phyloP scores from a whole-genome alignment of 164 flowering plant species.

The Dillenia suffruticosa region DNA sequence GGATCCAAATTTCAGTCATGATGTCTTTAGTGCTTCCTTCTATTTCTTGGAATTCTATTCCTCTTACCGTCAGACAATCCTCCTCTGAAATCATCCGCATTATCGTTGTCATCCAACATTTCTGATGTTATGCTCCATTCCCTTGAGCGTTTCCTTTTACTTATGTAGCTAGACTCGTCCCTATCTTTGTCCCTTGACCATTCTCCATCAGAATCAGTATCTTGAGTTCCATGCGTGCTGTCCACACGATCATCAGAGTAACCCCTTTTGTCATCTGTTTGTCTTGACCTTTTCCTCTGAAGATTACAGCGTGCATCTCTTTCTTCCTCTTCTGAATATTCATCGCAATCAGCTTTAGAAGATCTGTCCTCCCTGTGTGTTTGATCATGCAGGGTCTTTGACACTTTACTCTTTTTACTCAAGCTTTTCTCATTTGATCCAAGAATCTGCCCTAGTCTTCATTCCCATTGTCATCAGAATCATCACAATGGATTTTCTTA shows the following conservation, averaged over 20 bases:
- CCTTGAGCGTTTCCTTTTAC: too few relatives aligned
- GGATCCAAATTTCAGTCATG: not conserved
- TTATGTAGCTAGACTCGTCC: not conserved
- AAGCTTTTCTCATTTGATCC: too few relatives aligned
- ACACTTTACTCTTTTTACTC: too few relatives aligned
- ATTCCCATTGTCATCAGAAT: too few relatives aligned
- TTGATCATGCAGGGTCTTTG: too few relatives aligned
- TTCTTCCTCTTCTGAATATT: constrained; percentile 19
- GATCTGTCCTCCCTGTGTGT: too few relatives aligned
- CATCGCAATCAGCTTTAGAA: not conserved
- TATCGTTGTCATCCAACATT: too few relatives aligned
- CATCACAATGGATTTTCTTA: too few relatives aligned
- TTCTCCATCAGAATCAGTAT: constrained; percentile 17
- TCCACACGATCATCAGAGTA: not conserved
- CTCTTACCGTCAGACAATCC: constrained; percentile 9
- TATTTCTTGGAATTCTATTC: not conserved
- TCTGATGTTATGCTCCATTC: too few relatives aligned
- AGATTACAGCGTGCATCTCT: constrained; percentile 11
- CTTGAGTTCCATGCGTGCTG: constrained; percentile 4
- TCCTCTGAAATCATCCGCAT: constrained; percentile 8
- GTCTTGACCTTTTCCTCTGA: constrained; percentile 5
- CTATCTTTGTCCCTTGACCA: constrained; percentile 6
- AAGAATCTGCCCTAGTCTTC: too few relatives aligned
- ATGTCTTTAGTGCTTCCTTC: constrained; percentile 7
- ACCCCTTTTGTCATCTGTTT: constrained; percentile 11